Evolutionary conservation across 768 basidiomycete species (phyloP).

Genomic region (Tricholoma flavovirens): DNA sequence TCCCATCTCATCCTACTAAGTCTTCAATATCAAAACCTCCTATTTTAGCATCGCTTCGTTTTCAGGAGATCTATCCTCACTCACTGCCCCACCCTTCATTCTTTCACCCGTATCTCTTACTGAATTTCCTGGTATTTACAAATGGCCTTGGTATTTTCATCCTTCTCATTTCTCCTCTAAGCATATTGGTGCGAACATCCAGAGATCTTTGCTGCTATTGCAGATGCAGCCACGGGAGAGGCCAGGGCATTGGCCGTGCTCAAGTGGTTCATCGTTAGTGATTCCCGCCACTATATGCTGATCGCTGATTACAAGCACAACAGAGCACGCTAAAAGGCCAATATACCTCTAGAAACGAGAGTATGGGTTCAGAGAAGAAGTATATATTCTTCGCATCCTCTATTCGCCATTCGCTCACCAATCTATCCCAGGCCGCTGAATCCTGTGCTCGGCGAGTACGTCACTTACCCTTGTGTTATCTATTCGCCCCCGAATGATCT

Average conservation of each 20-base stretch:
- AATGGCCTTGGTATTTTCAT: constrained; percentile 2
- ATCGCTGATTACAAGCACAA: background rate
- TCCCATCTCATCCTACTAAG: constrained; percentile 10
- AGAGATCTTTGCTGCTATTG: constrained; percentile 81
- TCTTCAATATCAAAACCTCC: constrained; percentile 7
- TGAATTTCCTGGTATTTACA: constrained; percentile 74
- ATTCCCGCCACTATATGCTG: background rate
- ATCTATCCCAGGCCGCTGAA: constrained; percentile 70
- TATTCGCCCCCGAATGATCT: background rate
- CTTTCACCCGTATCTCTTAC: constrained; percentile 87
- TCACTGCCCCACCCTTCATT: constrained; percentile 89
- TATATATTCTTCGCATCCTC: constrained; percentile 26
- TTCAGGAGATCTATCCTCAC: constrained; percentile 79
- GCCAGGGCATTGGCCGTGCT: constrained; percentile 77
- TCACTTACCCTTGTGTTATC: constrained; percentile 11
- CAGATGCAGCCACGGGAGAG: constrained; percentile 67
- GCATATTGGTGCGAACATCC: constrained; percentile 98
- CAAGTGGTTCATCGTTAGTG: constrained; percentile 87
- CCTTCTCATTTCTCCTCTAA: constrained; percentile 20
- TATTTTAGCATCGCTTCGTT: constrained; percentile 65
- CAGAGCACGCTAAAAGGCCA: constrained; percentile 92
- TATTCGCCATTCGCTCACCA: constrained; percentile 3
- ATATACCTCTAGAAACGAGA: constrained; percentile 91
- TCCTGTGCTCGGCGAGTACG: constrained; percentile 89
- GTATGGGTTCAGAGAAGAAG: constrained; percentile 98